Percentiles rank a stretch among this genome's conserved stretches.
Evolutionary conservation across 148 eudicot genomes (phyloP).

Genomic region (Chenopodium quinoa): DNA sequence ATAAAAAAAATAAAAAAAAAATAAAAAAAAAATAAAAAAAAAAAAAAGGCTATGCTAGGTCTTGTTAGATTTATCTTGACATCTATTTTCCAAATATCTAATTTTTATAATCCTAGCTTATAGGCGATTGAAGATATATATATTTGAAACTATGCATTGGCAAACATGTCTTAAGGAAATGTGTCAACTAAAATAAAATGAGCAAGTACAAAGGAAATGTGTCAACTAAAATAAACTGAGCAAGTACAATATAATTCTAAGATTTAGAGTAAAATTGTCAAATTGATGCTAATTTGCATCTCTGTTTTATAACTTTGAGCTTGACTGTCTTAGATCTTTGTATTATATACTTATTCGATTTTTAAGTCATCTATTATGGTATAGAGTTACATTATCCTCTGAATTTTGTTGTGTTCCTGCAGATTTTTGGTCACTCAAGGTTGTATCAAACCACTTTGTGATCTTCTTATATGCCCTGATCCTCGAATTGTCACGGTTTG

Average conservation of each 20-base stretch:
- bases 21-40: too few relatives aligned
- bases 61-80: too few relatives aligned
- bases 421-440: constrained; percentile 71
- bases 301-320: background rate
- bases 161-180: too few relatives aligned
- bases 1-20: too few relatives aligned
- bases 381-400: background rate
- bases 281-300: background rate
- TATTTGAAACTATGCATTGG: too few relatives aligned
- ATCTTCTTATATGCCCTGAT: constrained; percentile 77
- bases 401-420: constrained; percentile 18
- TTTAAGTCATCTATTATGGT: background rate
- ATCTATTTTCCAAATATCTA: too few relatives aligned
- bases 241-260: background rate
- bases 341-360: background rate
- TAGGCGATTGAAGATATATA: too few relatives aligned
- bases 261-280: background rate
- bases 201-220: too few relatives aligned
- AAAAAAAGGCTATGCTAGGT: too few relatives aligned
- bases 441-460: constrained; percentile 79
- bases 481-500: constrained; percentile 77
- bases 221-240: too few relatives aligned
- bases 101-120: too few relatives aligned
- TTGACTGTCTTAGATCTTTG: background rate
- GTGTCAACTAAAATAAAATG: too few relatives aligned